These are phyloP conservation scores for Citrullus colocynthis DNA, from an alignment of 306 rosid genomes.

Conservation along the genomic window DNA sequence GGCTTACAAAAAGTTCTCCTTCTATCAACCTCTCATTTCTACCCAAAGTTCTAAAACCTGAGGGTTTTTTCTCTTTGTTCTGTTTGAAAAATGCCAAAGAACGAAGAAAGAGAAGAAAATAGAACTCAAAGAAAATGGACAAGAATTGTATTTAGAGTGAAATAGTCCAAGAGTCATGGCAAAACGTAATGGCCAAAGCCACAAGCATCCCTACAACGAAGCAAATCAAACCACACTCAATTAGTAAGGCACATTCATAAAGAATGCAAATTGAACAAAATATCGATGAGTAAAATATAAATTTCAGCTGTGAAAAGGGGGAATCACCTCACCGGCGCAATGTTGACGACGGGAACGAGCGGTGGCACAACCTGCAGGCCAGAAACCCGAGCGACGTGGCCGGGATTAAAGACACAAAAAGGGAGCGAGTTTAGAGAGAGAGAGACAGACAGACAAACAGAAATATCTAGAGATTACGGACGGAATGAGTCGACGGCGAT, in stretches of 20 bases:
- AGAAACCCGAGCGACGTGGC: no score
- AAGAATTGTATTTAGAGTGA: not conserved
- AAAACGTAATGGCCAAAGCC: not conserved
- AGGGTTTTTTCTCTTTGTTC: not conserved
- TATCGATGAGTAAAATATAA: no score
- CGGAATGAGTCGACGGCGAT: no score
- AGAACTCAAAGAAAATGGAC: not conserved
- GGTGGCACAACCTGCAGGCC: no score
- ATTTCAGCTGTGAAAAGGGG: no score
- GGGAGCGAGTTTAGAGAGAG: no score
- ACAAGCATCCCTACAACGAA: conserved; percentile 7
- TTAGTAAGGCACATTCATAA: not conserved
- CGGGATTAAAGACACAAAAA: no score
- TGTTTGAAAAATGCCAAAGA: not conserved
- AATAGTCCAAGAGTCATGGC: not conserved
- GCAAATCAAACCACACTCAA: not conserved
- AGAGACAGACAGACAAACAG: no score
- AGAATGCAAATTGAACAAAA: no score
- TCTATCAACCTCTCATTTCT: not conserved
- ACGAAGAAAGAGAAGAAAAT: not conserved
- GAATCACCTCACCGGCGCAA: no score
- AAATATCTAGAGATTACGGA: no score
- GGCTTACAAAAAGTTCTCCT: not conserved
- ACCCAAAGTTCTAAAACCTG: not conserved
- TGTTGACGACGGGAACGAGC: no score